Evolutionary conservation across 1,284 basidiomycete species (phyloP), one percentile per base, ranked within the genome.

Genomic region (Cystobasidium pallidum): DNA sequence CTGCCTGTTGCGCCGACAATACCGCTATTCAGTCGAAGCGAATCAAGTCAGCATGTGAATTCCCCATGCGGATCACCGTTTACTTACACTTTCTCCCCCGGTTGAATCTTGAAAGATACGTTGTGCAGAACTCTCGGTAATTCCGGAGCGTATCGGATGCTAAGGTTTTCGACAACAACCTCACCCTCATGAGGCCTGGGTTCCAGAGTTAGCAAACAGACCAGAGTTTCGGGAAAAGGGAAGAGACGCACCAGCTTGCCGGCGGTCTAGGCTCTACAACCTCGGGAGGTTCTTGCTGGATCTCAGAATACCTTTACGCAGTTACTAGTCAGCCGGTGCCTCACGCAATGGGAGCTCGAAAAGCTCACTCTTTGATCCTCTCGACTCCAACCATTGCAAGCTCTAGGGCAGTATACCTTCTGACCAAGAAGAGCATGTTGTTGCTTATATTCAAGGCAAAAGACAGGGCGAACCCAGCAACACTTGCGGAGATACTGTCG

Each of bases 341-440:
- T n/a, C 32, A 45, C 10, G 6, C 13, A 17, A 2, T 10, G 43
- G 11, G 30, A 15, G 28, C 21, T 6, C n/a, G 43, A 10, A 51
- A 3, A 26, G 26, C 62, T 47, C 24, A 95, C 79, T 93, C 91
- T 79, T 91, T 91, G 79, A 96, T 86, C 52, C 94, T 88, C 81
- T 97, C 94, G 58, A 97, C 84, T 17, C 91, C 92, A 74, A 96
- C 92, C 91, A 96, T 93, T 24, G 89, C 89, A 80, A 96, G 92
- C 79, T 96, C 93, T 21, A 96, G 83, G 51, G 91, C 88, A 62
- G 94, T 79, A 52, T 75, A 79, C 47, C 79, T 73, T 28, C 80
- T 74, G 6, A 70, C 62, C 17, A 74, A 45, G 72, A 54, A 79
- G 19, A 78, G 74, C 78, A 76, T 71, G 76, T 81, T 79, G 28